Percentiles rank a stretch among this genome's conserved stretches.
Conservation (phyloP, 176 grass and related monocot genomes). For the Tillandsia leiboldiana region DNA sequence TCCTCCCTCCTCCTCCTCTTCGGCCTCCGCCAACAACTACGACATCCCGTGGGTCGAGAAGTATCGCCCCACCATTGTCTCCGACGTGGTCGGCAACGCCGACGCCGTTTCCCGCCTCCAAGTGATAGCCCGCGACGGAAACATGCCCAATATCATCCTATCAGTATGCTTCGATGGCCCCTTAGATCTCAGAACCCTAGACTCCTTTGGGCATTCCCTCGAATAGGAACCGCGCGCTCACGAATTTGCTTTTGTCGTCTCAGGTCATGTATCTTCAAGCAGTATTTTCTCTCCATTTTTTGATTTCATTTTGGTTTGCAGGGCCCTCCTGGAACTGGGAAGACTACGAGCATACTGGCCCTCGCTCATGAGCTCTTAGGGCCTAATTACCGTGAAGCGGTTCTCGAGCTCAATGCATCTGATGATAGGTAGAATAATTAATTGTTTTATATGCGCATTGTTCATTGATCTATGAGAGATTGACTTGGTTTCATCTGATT, state of each 20-base stretch:
- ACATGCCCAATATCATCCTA: slow-evolving; percentile 97
- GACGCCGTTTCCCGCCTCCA: slow-evolving; percentile 80
- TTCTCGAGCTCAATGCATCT: slow-evolving; percentile 92
- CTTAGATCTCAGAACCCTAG: not conserved
- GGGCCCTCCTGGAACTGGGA: slow-evolving; percentile 92
- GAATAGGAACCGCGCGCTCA: slow-evolving; percentile 6
- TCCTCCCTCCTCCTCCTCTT: slow-evolving; percentile 22
- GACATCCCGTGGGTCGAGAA: slow-evolving; percentile 97
- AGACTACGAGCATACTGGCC: slow-evolving; percentile 94
- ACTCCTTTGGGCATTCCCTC: slow-evolving; percentile 13
- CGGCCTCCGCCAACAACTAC: slow-evolving; percentile 24
- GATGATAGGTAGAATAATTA: slow-evolving; percentile 59
- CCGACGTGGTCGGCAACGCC: slow-evolving; percentile 76
- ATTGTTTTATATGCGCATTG: not conserved
- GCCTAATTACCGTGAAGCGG: slow-evolving; percentile 75
- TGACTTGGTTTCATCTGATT: not conserved
- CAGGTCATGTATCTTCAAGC: too few species aligned
- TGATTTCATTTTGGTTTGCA: slow-evolving; percentile 2
- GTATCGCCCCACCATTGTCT: slow-evolving; percentile 69
- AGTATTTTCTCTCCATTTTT: not conserved
- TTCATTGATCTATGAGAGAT: not conserved
- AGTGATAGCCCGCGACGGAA: slow-evolving; percentile 85
- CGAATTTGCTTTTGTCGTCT: not conserved
- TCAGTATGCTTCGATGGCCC: slow-evolving; percentile 35
- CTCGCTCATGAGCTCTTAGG: slow-evolving; percentile 85